phyloP scores from a whole-genome alignment of 257 asterid species.

The Solanum appendiculatum region DNA sequence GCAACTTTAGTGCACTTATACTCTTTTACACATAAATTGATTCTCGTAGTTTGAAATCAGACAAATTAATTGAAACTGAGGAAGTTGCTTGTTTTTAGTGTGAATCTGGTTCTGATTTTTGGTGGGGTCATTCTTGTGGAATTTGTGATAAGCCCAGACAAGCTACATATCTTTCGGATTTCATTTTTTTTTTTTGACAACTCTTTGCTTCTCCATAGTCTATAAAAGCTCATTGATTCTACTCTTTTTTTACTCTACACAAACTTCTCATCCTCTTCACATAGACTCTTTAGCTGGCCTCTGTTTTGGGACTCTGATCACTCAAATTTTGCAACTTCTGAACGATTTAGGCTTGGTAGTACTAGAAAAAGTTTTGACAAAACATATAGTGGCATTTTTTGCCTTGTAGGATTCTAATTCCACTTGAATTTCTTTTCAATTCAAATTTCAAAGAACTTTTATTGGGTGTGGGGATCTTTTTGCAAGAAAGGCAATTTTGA shows the following conservation, averaged over 20 bases:
- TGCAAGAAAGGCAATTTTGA: not conserved
- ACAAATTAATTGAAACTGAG: not conserved
- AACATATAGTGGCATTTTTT: not conserved
- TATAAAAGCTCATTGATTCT: conserved; percentile 18
- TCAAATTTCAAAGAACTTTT: not conserved
- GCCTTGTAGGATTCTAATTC: not conserved
- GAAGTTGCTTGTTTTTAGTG: conserved; percentile 10
- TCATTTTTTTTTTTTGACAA: conserved; percentile 1
- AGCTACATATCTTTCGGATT: conserved; percentile 28
- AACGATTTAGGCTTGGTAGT: not conserved
- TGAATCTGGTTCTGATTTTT: conserved; percentile 16
- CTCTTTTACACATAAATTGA: not conserved
- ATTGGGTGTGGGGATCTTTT: not conserved
- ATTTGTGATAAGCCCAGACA: conserved; percentile 29
- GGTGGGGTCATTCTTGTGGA: conserved; percentile 27
- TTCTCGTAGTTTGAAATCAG: too few relatives aligned
- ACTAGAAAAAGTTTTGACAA: not conserved
- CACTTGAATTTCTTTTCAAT: not conserved
- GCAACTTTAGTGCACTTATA: not conserved
- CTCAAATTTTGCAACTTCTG: not conserved
- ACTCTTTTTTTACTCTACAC: conserved; percentile 18
- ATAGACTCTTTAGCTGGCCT: not conserved
- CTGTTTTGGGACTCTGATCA: not conserved
- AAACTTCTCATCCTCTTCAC: conserved; percentile 1
- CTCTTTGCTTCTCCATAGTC: conserved; percentile 5